A percentile compares a stretch with the other conserved stretches of the same genome.
These are phyloP conservation scores for Pilatotrama ljubarskyi DNA, from an alignment of 768 basidiomycete species.

Conservation along the genomic window DNA sequence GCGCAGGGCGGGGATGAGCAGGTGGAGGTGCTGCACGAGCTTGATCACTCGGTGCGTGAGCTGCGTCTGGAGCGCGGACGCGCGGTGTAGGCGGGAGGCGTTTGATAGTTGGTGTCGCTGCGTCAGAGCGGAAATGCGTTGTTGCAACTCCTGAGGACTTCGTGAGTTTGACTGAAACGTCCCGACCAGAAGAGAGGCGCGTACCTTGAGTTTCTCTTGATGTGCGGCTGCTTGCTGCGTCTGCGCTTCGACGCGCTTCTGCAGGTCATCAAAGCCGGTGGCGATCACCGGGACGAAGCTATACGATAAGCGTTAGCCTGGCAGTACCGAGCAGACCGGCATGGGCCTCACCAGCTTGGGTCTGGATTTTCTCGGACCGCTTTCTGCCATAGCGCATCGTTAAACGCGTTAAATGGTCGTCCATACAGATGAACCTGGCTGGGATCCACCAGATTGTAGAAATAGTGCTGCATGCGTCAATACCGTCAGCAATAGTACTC, in stretches of 20 bases:
- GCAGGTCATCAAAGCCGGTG: slow-evolving; percentile 78
- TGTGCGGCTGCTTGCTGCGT: slow-evolving; percentile 63
- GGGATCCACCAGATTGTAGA: slow-evolving; percentile 84
- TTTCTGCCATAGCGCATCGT: slow-evolving; percentile 76
- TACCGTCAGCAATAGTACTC: slow-evolving; percentile 2
- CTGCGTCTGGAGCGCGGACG: slow-evolving; percentile 64
- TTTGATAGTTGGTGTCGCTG: slow-evolving; percentile 68
- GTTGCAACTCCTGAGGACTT: slow-evolving; percentile 56
- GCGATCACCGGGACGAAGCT: slow-evolving; percentile 82
- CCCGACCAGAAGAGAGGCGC: not conserved
- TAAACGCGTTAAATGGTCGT: slow-evolving; percentile 69
- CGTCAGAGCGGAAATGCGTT: slow-evolving; percentile 58
- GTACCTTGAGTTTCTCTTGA: slow-evolving; percentile 62
- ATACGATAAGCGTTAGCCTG: not conserved
- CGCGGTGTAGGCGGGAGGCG: slow-evolving; percentile 63
- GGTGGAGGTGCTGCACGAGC: slow-evolving; percentile 74
- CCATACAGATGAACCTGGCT: slow-evolving; percentile 63
- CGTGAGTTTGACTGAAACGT: not conserved
- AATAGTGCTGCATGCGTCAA: slow-evolving; percentile 56
- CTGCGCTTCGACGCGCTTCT: slow-evolving; percentile 77
- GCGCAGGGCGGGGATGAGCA: slow-evolving; percentile 75
- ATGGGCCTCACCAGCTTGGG: slow-evolving; percentile 58
- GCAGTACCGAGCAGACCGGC: no score
- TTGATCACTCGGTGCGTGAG: slow-evolving; percentile 67
- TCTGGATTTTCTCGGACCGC: slow-evolving; percentile 82